These are phyloP conservation scores for Sporisorium scitamineum DNA, from an alignment of 1,284 basidiomycete species.

Conservation along the genomic window DNA sequence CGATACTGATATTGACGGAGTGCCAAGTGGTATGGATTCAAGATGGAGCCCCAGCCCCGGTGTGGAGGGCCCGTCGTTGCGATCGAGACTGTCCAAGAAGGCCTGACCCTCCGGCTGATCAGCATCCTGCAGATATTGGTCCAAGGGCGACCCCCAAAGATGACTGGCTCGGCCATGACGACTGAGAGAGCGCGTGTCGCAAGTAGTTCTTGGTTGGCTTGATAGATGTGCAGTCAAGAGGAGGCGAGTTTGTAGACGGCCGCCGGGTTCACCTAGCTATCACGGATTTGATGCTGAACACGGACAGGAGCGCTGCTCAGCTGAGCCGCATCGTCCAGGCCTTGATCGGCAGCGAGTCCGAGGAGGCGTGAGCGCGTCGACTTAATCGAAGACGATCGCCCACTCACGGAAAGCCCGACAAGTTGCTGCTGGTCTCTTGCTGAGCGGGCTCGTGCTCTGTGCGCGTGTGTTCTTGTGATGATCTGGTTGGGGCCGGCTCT, in stretches of 20 bases:
- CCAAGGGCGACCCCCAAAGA: slow-evolving; percentile 54
- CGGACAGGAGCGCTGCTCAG: background rate
- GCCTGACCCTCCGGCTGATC: background rate
- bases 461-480: background rate
- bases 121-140: slow-evolving; percentile 44
- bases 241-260: background rate
- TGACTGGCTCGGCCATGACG: slow-evolving; percentile 53
- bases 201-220: background rate
- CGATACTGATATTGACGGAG: background rate
- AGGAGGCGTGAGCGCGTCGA: slow-evolving; percentile 3
- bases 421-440: no score
- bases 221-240: background rate
- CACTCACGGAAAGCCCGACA: no score
- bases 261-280: background rate
- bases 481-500: background rate
- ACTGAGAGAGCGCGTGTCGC: background rate
- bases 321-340: slow-evolving; percentile 1
- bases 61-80: slow-evolving; percentile 2
- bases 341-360: background rate
- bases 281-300: background rate
- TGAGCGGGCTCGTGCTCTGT: background rate
- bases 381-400: background rate
- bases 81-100: background rate
- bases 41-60: background rate
- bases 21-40: background rate